Evolutionary conservation across 1,139 yeast species (phyloP), one percentile per base, ranked within the genome.

Genomic region (Pichia sp.): DNA sequence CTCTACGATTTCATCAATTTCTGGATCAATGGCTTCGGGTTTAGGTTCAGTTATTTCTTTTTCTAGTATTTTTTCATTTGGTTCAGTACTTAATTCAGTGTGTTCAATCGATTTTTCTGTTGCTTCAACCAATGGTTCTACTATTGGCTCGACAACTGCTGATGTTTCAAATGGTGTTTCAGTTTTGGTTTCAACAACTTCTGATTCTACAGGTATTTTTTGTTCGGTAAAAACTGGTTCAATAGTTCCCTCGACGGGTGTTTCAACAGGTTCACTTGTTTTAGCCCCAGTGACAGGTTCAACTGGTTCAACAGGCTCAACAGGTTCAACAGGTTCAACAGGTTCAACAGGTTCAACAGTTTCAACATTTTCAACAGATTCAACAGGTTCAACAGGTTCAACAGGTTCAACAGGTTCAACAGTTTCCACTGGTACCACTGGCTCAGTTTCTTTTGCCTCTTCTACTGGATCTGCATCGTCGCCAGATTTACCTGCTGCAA

Each of bases 331-430:
- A 22, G 14, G 38, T 39, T 53, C 51, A 46, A 18, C 39, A 18
- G 51, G 52, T 42, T 29, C 31, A 29, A 25, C 46, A 22, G 13
- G 42, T 38, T 53, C 51, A 46, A 38, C 48, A 25, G 25, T 49
- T 33, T 18, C 53, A 41, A 51, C 52, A 16, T 5, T 7, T 14
- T 16, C 33, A 13, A 34, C n/a, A 8, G 33, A 39, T 34, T 50
- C 56, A 5, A 18, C 39, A 18, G 18, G 27, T 9, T 11, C 44
- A 38, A 2, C 44, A 14, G 27, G 33, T 46, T 49, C 56, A 41
- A 51, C 53, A 31, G 46, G 52, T 31, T 46, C 58, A 43, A 38
- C 46, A 19, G 52, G 53, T 45, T 39, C 55, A 34, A 43, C 48
- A 7, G 25, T 14, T 34, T n/a, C 39, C 5, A 10, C 16, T 31